Conservation (phyloP, 345 rosid species). For the Populus nigra region DNA sequence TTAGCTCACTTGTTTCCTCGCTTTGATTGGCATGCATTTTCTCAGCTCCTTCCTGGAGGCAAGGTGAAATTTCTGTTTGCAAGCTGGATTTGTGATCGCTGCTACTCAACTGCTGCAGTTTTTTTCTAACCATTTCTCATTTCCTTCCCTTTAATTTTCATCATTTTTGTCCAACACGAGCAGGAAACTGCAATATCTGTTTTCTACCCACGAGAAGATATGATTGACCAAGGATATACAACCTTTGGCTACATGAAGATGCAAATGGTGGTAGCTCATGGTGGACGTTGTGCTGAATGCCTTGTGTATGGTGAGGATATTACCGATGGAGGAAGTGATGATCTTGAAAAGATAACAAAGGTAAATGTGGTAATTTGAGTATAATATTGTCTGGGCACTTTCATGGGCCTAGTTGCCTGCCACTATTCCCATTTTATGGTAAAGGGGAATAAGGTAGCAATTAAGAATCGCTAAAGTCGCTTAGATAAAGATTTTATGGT, state of each 20-base stretch:
- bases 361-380: conserved; percentile 31
- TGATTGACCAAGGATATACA: conserved; percentile 91
- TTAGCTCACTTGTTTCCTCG: conserved; percentile 95
- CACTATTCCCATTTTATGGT: not conserved
- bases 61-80: conserved; percentile 45
- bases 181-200: conserved; percentile 96
- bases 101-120: not conserved
- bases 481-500: not conserved
- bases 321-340: conserved; percentile 95
- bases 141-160: not conserved
- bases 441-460: not conserved
- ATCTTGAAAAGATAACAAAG: conserved; percentile 84
- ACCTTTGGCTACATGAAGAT: conserved; percentile 98
- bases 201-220: conserved; percentile 94
- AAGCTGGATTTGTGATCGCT: not conserved
- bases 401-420: not conserved
- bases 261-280: conserved; percentile 99
- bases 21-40: conserved; percentile 98
- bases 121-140: not conserved
- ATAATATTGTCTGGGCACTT: not conserved
- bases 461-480: not conserved
- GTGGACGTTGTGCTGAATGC: conserved; percentile 90
- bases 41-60: conserved; percentile 98
- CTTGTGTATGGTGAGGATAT: conserved; percentile 79
- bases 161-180: conserved; percentile 2